A percentile compares a stretch with the other conserved stretches of the same genome.
These are phyloP conservation scores for Aureobasidium sp. DNA, from an alignment of 2,329 filamentous ascomycete genomes.

Conservation along the genomic window DNA sequence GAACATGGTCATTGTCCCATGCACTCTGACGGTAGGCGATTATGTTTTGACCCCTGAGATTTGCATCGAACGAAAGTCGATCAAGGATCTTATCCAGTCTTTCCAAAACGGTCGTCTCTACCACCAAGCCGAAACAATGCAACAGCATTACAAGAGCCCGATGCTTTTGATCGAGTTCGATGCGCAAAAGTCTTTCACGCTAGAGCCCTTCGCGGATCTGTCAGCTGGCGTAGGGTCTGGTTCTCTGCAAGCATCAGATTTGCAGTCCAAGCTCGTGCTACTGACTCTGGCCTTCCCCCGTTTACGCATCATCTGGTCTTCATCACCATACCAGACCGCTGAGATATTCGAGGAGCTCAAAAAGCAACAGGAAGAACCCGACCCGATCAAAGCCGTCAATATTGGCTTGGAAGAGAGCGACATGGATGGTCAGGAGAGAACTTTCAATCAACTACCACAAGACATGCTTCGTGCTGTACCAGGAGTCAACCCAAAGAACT, in stretches of 20 bases:
- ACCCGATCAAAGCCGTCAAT: constrained; percentile 77
- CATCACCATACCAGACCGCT: constrained; percentile 86
- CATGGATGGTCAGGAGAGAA: constrained; percentile 45
- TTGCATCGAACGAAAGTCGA: constrained; percentile 88
- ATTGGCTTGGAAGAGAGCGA: constrained; percentile 62
- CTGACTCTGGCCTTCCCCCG: constrained; percentile 86
- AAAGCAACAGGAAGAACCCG: constrained; percentile 78
- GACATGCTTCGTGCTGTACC: constrained; percentile 84
- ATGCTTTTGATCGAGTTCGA: constrained; percentile 98
- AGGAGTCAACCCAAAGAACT: constrained; percentile 70
- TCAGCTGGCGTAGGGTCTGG: constrained; percentile 56
- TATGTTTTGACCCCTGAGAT: constrained; percentile 88
- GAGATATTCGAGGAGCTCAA: constrained; percentile 95
- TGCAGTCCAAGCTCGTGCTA: constrained; percentile 86
- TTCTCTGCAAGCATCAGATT: constrained; percentile 55
- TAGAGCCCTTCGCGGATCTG: constrained; percentile 51
- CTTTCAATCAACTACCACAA: constrained; percentile 75
- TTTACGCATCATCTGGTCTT: constrained; percentile 88
- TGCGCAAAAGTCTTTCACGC: constrained; percentile 91
- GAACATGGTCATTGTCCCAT: constrained; percentile 80
- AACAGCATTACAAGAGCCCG: constrained; percentile 78
- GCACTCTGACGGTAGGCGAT: constrained; percentile 92
- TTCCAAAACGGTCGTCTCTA: constrained; percentile 88
- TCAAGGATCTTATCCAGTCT: constrained; percentile 83
- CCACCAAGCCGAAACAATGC: constrained; percentile 88